Evolutionary conservation across 371 early-diverging fungal genomes (phyloP), one percentile per base, ranked within the genome.

Genomic region (Basidiobolus heterosporus): DNA sequence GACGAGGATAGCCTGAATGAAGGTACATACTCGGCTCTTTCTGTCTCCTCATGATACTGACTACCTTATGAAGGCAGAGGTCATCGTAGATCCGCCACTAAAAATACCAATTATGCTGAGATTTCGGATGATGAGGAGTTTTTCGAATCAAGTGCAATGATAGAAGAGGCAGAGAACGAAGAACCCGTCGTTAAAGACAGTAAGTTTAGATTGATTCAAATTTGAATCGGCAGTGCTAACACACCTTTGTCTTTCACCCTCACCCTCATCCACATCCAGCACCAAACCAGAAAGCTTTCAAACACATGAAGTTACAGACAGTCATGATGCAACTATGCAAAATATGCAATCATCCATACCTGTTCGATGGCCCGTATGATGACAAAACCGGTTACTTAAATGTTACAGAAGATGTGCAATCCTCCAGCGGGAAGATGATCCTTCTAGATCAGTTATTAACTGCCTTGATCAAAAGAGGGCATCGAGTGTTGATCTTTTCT

Each of bases 261-360:
- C n/a, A 30, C 3, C 20, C 24, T 15, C 36, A 20, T 44, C 18
- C 1, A 41, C 30, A 18, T 20, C 19, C 23, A 23, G 17, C 38
- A 45, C 6, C 15, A 18, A 38, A 38, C 35, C 35, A 0, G 20
- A 45, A 51, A 23, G 41, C 16, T 15, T 15, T 24, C 36, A 21
- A 35, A 36, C 43, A 41, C 35, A 55, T 75, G 52, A 67, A 74
- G 48, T 55, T 95, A 21, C 75, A 87, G 51, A 86, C 85, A 56
- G 60, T 78, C 23, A 73, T 85, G n/a, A 90, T 91, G 90, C 91
- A 93, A 60, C 70, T 92, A 16, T 82, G 93, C 54, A 94, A 94
- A 57, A 83, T 82, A 41, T 94, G 94, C 66, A 91, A 91, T 55
- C 97, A 94, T 57, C 97, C 97, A 1, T 91, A 81, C 57, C 62